Base-by-base conservation (phyloP, 78 protist genomes). In the Guillardia theta region DNA sequence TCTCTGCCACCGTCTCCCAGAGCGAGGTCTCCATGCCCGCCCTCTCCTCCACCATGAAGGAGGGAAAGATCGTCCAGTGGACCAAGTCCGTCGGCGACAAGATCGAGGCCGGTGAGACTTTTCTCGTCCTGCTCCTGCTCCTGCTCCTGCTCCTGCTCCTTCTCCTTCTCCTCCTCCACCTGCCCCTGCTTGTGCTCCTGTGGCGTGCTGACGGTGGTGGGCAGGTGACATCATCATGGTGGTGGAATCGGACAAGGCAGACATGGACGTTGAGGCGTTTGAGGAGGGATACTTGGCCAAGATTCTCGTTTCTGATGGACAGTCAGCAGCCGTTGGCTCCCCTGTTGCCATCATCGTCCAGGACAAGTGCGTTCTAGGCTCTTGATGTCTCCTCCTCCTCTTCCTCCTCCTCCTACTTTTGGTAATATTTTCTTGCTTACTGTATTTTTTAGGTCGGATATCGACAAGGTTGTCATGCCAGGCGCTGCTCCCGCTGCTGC, bases 21-120 rank as follows among this genome's bases (percentile, higher is more conserved):
- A 70, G 45, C 83, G 36, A 70, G n/a, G 43, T 93, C 8, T n/a
- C 41, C 41, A 12, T 93, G 48, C 94, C 94, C 9, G 88, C 94
- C 19, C 94, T 93, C 24, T 93, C 94, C 39, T 80, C 94, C 39
- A 93, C 94, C 37, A 93, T 93, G 94, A 93, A 76, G 47, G 45
- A 46, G 50, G 94, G 94, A 37, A 93, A 93, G 44, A 70, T 93
- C 70, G 70, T 27, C 24, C 6, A 27, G 70, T 77, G 88, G 88
- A 36, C 6, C 48, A 77, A 77, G 88, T 9, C 15, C 36, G 83
- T 70, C 12, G 83, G 83, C 83, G 83, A 70, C 83, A 70, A 70
- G 83, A 33, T 70, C 83, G 33, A 24, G 45, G 83, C 83, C 10
- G 37, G 37, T 0, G 27, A 3, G 39, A 0, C 70, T 58, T 6